phyloP scores from a whole-genome alignment of 495 filamentous ascomycete genomes.

The Clavariopsis aquatica region DNA sequence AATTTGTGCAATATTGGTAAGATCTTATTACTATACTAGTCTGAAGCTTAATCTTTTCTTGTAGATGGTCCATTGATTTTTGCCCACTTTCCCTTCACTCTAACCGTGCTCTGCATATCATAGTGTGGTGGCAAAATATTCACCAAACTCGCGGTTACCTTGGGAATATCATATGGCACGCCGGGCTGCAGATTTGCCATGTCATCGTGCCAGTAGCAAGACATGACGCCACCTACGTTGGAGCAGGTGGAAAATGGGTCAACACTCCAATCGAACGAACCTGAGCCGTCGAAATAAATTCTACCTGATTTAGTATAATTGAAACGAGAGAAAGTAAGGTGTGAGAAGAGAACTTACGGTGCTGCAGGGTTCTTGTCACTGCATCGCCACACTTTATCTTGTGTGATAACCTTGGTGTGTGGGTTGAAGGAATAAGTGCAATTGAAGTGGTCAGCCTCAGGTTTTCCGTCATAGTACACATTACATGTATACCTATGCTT shows the following conservation, averaged over 20 bases:
- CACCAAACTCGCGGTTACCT: conserved; percentile 14
- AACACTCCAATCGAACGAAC: conserved; percentile 13
- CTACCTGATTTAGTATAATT: neutral
- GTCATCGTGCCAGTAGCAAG: conserved; percentile 4
- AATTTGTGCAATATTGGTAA: no score
- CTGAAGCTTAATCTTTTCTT: no score
- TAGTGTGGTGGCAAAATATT: conserved; percentile 1
- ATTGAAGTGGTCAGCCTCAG: neutral
- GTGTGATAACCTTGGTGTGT: conserved; percentile 3
- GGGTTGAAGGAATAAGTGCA: conserved; percentile 12
- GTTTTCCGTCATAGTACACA: conserved; percentile 1
- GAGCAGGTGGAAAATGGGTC: neutral
- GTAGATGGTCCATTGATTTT: no score
- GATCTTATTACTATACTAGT: no score
- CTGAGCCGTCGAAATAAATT: conserved; percentile 15
- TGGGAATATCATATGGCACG: conserved; percentile 10
- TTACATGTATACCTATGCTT: conserved; percentile 1
- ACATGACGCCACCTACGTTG: neutral
- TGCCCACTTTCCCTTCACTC: neutral
- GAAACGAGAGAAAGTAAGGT: neutral
- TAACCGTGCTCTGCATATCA: neutral
- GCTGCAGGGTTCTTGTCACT: conserved; percentile 7
- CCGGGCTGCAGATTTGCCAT: neutral
- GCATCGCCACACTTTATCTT: conserved; percentile 15
- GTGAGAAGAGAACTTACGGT: neutral